Evolutionary conservation across 768 basidiomycete species (phyloP), one percentile per base, ranked within the genome.

Genomic region (Gyrodon lividus): DNA sequence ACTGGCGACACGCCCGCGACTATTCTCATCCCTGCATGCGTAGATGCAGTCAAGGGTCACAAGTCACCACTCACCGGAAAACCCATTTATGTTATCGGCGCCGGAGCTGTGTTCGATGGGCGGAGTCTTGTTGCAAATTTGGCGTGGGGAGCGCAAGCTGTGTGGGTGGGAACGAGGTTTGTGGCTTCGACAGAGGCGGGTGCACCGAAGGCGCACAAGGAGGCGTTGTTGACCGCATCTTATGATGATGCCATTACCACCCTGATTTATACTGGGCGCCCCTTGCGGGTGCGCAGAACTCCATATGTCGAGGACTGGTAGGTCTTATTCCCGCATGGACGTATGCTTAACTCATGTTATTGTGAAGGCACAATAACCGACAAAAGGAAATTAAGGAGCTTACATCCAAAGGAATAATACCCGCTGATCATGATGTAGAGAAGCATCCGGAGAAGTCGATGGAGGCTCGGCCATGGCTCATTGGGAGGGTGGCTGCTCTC

Each of bases 91-190:
- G 90, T 98, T 39, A 72, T 98, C 52, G 94, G 92, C 23, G 94
- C 94, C 5, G 94, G 94, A 28, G 94, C 92, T 0, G 87, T 98
- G 17, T 92, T 83, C 70, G 92, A 96, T 59, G 93, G 93, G 5
- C 80, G 93, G 44, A 81, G 88, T 52, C 76, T 96, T 8, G 93
- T 91, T 4, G 89, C 94, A 14, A 92, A 94, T 62, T 70, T 98
- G 48, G 77, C 84, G 59, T 95, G 88, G 83, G 94, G 94, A 55
- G 93, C 93, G 33, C 80, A 92, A 59, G 94, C 78, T 31, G 92
- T 94, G 48, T 94, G 89, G 90, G 88, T 90, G 33, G 89, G 89
- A 40, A 91, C 89, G 4, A 82, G 93, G 41, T 95, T 96, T 62
- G 92, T 95, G 22, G 92, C 93, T 13, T 74, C 81, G 14, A 77